phyloP scores from a whole-genome alignment of 495 filamentous ascomycete genomes.

The Amniculicola lignicola region DNA sequence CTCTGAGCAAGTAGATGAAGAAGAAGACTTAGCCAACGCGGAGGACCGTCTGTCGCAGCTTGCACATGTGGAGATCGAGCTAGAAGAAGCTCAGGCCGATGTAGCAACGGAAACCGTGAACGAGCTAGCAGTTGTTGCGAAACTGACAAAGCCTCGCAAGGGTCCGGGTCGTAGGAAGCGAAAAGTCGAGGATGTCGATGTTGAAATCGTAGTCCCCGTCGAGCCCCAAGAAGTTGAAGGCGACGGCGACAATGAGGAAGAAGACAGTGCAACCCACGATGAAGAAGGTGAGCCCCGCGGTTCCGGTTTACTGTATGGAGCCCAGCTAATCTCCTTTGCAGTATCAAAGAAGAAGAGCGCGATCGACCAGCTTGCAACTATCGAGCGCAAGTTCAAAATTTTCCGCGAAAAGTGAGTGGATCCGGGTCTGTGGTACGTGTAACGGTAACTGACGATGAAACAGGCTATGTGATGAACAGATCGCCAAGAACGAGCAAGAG shows the following conservation, averaged over 20 bases:
- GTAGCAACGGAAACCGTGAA: constrained; percentile 28
- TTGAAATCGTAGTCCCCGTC: constrained; percentile 12
- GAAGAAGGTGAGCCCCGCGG: constrained; percentile 29
- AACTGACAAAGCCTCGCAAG: constrained; percentile 31
- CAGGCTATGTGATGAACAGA: constrained; percentile 82
- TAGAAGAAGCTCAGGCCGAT: constrained; percentile 23
- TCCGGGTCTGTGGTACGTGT: not conserved
- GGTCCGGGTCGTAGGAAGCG: constrained; percentile 39
- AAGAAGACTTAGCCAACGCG: constrained; percentile 21
- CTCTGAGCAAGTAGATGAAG: constrained; percentile 20
- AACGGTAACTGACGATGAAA: constrained; percentile 1
- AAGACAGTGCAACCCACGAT: constrained; percentile 28
- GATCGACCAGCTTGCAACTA: constrained; percentile 69
- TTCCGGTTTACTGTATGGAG: not conserved
- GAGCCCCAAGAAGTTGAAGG: constrained; percentile 23
- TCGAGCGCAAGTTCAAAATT: constrained; percentile 80
- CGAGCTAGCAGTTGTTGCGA: constrained; percentile 23
- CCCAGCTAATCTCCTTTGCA: not conserved
- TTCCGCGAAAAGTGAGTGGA: constrained; percentile 79
- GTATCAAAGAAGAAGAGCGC: constrained; percentile 74
- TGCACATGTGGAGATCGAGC: constrained; percentile 25
- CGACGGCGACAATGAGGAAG: constrained; percentile 36
- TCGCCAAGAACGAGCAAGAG: constrained; percentile 77
- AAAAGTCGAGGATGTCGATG: constrained; percentile 27
- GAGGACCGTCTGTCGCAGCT: constrained; percentile 20